Base-by-base conservation (phyloP, 768 basidiomycete genomes). In the Cubamyces lactineus region DNA sequence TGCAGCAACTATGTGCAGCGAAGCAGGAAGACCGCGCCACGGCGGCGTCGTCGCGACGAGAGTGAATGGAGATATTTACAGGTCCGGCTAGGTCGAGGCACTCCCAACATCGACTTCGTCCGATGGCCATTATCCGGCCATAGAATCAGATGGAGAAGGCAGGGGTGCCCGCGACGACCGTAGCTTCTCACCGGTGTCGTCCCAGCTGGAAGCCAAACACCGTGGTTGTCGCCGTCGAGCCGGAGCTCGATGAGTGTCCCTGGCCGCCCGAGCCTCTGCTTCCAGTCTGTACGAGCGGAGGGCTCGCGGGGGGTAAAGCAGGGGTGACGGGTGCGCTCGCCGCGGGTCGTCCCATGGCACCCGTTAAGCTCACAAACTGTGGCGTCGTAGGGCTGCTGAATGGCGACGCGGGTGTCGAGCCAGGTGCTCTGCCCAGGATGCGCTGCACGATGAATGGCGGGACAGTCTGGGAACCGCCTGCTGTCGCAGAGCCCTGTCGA, bases 391-490 rank as follows among this genome's bases (percentile, higher is more conserved):
- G 64, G 16, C 65, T 67, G 13, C 56, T 52, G 39, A 54, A 67
- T 0, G 68, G 64, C 34, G 63, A 53, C 11, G 28, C 56, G 7
- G 51, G 56, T 12, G 41, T 24, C n/a, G 62, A 48, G 5, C 54
- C 42, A 34, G 59, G 64, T 6, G 62, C 42, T 21, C 49, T 59
- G 1, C 59, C 73, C 16, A 73, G 65, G 38, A 76, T 66, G 58
- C 69, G 73, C 63, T 76, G 74, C 63, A 75, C 71, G 64, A 76
- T 75, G 65, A 71, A 71, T 40, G 74, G 73, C 38, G 69, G 66
- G n/a, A 64, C 53, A 19, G 67, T 69, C 30, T 66, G 47, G 47
- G 63, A 64, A 5, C 57, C 57, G 34, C 53, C 58, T 5, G 61
- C 63, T 48, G 34, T 34, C 6, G 64, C 57, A 2, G 67, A 63